Evolutionary conservation across 176 grass and related monocot species (phyloP), one percentile per base, ranked within the genome.

Genomic region (Cymbopogon citratus): DNA sequence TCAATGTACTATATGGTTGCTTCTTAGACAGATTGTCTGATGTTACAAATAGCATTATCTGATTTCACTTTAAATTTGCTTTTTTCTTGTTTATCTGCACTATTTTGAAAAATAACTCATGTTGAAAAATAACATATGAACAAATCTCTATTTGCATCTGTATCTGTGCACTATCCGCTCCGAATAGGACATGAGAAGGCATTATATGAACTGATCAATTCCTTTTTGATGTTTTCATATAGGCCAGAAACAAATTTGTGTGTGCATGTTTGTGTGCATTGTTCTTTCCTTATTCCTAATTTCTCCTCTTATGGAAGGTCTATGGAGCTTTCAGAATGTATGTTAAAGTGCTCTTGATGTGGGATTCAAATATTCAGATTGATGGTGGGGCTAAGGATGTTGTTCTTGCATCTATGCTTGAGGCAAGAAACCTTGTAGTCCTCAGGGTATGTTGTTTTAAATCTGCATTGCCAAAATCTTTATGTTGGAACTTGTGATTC

Each of bases 291-390:
- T 44, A 76, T 82, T 71, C 23, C 63, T 87, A 72, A 87, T 54
- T 34, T 44, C 25, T 86, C 54, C 82, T 82, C 11, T 85, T 69
- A 51, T 87, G 90, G 72, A 85, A 99, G 96, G 96, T 99, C 51
- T 99, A 95, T 77, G 96, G 96, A 35, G 96, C 96, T 80, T 99
- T 99, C 72, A 95, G 96, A 88, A 93, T 93, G 91, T 99, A 93
- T 85, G 91, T 95, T 46, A 99, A 99, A 90, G 90, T 99, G 74
- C 89, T 99, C 75, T 88, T 99, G 52, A 99, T 99, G 96, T 99
- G 96, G 96, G 89, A 93, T 85, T 99, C 96, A 45, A 91, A 81
- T 74, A 92, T 99, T 86, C 88, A 93, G 79, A 99, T 99, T 90
- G 91, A 95, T 89, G 96, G 91, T 27, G 92, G 92, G 34, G 79